Base-by-base conservation (phyloP, 2,329 filamentous ascomycete genomes). In the Graphiopsis chlorocephala region DNA sequence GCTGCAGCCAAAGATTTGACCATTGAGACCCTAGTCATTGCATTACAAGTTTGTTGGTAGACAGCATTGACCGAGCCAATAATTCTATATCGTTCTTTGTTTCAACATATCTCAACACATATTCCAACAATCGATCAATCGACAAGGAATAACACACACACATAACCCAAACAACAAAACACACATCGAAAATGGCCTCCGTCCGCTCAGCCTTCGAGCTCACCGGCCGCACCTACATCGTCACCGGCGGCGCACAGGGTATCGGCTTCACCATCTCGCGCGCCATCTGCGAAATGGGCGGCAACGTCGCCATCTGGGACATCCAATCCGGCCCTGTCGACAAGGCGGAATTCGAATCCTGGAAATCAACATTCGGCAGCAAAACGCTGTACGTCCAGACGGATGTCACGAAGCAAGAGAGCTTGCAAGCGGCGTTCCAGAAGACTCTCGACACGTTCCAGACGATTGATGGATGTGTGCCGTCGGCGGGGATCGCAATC, bases 301-400 rank as follows among this genome's bases (percentile, higher is more conserved):
- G 71, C 61, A 83, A 85, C 72, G 85, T 88, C 70, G 87, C 88
- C 14, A 73, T 86, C 17, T 81, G 84, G n/a, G 85, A 86, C 31
- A 88, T 92, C 55, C 86, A 86, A 72, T 50, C 66, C 1, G 65
- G 68, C 17, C 71, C 72, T n/a, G 60, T 53, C 10, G 33, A 62
- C 48, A 14, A 62, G 28, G 55, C 69, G 14, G 70, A 70, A 63
- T 70, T 70, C 56, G 69, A 69, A 35, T 38, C 48, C 6, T 63
- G 73, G 28, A 69, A 67, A 17, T 82, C 85, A 72, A 83, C 84
- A 23, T 91, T 88, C 70, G 86, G 86, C 2, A 88, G 92, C 52
- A 87, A 88, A 75, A 68, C 68, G n/a, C 59, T 63, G 4, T 74
- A 75, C 61, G 68, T 68, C 50, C 68, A 70, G 47, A 78, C 79